Evolutionary conservation across 306 rosid genomes (phyloP), one percentile per base, ranked within the genome.

Genomic region (Albizia julibrissin): DNA sequence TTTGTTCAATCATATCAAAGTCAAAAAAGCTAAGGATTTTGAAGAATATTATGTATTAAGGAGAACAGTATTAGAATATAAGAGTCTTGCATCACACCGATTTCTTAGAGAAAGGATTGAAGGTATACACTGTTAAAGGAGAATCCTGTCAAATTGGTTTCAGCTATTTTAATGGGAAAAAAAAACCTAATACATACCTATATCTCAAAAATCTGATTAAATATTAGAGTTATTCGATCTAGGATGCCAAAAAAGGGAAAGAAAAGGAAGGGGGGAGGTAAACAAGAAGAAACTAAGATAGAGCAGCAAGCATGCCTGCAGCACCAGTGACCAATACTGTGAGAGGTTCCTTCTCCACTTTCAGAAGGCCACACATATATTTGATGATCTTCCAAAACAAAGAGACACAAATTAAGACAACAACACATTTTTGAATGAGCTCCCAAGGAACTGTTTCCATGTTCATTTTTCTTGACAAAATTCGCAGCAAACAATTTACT

Each of bases 321-420:
- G 97, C 98, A 47, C 97, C 97, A 3, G 94, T 91, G 86, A 95
- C 90, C 86, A 95, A 88, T 2, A 95, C 90, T 0, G 58, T 90
- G 46, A 91, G 50, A 2, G 98, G 97, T 66, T 94, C 94, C 86
- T 89, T 93, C 76, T 92, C 90, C 54, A 62, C 54, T 46, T 61
- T 80, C 44, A 89, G 77, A 85, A 95, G 92, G 80, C 91, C 84
- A 82, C 86, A 89, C 96, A 95, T 90, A 59, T 89, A 72, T 77
- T 75, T 89, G 50, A 87, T 77, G 47, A 93, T 91, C 86, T 84
- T 93, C 94, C 96, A 89, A 81, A 91, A 90, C 83, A 95, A 81
- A 81, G 82, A 80, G 10, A 78, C 14, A 44, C 90, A 78, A 56
- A 91, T 66, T 16, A 82, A 85, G 84, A 89, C 89, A 69, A 88